Percentiles rank a stretch among this genome's conserved stretches.
These are phyloP conservation scores for Alternaria gansuensis DNA, from an alignment of 2,329 filamentous ascomycete species.

Conservation along the genomic window DNA sequence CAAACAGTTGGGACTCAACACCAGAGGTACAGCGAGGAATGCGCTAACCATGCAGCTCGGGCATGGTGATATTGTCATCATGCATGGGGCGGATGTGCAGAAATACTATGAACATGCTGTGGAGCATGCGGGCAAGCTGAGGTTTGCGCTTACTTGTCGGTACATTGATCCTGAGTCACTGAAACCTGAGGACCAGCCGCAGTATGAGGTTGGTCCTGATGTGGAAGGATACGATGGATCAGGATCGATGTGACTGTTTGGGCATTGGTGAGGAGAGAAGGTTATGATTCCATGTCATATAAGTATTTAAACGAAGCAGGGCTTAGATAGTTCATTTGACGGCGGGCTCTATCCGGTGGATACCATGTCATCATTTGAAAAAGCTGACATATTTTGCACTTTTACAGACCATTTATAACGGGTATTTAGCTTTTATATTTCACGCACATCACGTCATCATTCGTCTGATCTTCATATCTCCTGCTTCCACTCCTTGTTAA, in stretches of 20 bases:
- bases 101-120: constrained; percentile 68
- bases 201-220: constrained; percentile 52
- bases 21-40: constrained; percentile 43
- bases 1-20: constrained; percentile 49
- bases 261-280: background rate
- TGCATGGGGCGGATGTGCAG: constrained; percentile 69
- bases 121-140: constrained; percentile 59
- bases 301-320: background rate
- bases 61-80: constrained; percentile 72
- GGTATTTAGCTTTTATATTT: constrained; percentile 13
- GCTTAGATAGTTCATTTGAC: background rate
- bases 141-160: constrained; percentile 67
- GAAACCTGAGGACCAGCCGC: constrained; percentile 49
- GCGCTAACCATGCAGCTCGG: constrained; percentile 60
- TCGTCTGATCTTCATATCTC: constrained; percentile 20
- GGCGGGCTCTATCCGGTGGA: background rate
- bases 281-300: background rate
- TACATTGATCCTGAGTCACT: constrained; percentile 60
- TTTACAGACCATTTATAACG: background rate
- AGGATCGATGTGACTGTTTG: constrained; percentile 3
- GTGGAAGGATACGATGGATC: constrained; percentile 50
- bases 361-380: background rate
- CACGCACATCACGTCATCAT: background rate
- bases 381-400: background rate
- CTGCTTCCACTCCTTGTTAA: constrained; percentile 79